Evolutionary conservation across 1,139 yeast genomes (phyloP), one percentile per base, ranked within the genome.

Genomic region (Zygoascus sp.): DNA sequence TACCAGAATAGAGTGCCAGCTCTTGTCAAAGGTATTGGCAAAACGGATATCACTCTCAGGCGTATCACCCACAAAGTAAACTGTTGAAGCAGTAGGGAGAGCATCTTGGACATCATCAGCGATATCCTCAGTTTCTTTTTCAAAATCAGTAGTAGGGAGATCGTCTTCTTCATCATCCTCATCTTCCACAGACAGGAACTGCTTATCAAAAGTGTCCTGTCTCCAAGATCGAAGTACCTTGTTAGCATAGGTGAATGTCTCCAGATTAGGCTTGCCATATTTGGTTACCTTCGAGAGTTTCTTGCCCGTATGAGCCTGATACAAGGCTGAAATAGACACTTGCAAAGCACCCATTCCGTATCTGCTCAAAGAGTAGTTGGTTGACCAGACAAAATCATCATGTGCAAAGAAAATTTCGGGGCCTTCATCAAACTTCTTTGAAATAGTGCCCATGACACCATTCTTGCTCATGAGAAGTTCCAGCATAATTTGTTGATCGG

Each of bases 321-420:
- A 85, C 46, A 85, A 71, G 0, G 94, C 95, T 46, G 90, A 89
- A 62, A 83, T 81, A 13, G 92, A 82, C 42, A 85, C 90, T 64
- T 83, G 94, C 57, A 85, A 72, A 2, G 95, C 95, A 53, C 95
- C 95, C 94, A 85, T 85, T 53, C 95, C 95, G 63, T 85, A 84
- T 64, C 95, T 74, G 21, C 86, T 80, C 52, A 84, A 73, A 56
- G 79, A 81, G 62, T 85, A 85, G 64, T 85, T 83, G 15, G 95
- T 86, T 11, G 95, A 88, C 95, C 95, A 85, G 50, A 85, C 85
- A 59, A 85, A 83, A 66, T 85, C 95, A 22, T 90, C 83, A 65
- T 86, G 95, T 27, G 95, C 94, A 72, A 85, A 86, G 67, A 82
- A 86, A 52, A 86, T 79, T 48, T 79, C 78, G 19, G 94, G 94